Conservation (phyloP, 805 yeast species). For the Spathaspora girioi region DNA sequence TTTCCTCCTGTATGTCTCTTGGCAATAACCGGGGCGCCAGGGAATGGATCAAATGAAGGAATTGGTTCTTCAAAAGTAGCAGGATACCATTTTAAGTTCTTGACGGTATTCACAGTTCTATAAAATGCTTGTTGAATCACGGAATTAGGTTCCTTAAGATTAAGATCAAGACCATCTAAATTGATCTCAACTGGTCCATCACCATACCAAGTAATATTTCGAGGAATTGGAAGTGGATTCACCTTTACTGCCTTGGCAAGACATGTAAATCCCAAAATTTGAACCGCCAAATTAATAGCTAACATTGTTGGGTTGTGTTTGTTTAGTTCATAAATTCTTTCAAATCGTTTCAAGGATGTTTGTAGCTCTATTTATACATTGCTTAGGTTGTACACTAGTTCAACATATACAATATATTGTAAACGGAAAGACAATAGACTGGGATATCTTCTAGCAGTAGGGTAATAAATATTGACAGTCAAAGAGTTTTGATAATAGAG, state of each 20-base stretch:
- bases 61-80: slow-evolving; percentile 24
- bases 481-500: not conserved
- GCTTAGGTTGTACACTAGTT: not conserved
- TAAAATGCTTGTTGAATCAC: slow-evolving; percentile 5
- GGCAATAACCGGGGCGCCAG: not conserved
- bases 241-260: slow-evolving; percentile 10
- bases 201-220: slow-evolving; percentile 18
- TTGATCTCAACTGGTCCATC: slow-evolving; percentile 7
- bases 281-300: not conserved
- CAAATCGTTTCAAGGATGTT: not conserved
- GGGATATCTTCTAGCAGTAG: not conserved
- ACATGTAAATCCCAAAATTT: not conserved
- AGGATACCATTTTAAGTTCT: slow-evolving; percentile 30
- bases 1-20: not conserved
- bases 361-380: not conserved
- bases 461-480: not conserved
- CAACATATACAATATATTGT: too few species aligned
- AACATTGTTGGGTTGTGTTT: not conserved
- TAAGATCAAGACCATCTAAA: not conserved
- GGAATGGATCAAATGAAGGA: not conserved
- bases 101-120: slow-evolving; percentile 10
- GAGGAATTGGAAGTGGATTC: slow-evolving; percentile 23
- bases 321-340: not conserved
- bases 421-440: not conserved
- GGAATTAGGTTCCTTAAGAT: not conserved